These are phyloP conservation scores for Tetrapisispora namnaoensis DNA, from an alignment of 805 yeast genomes.

Conservation along the genomic window DNA sequence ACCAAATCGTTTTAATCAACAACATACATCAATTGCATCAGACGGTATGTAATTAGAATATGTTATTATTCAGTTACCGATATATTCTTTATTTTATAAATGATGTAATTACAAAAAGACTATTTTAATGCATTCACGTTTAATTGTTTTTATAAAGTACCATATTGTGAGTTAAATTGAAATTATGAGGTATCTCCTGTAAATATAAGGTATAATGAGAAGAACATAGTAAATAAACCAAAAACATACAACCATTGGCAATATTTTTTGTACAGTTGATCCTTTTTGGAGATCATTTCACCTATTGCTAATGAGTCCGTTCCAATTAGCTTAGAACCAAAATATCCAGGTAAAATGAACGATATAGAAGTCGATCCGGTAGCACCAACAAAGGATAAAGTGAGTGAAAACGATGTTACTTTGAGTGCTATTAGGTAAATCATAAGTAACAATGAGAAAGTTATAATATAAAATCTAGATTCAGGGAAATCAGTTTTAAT, in stretches of 20 bases:
- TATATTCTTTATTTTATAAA: no score
- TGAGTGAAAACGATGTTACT: conserved; percentile 67
- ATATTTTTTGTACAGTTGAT: conserved; percentile 30
- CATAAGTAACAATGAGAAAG: conserved; percentile 36
- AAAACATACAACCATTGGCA: conserved; percentile 51
- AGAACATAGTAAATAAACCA: conserved; percentile 62
- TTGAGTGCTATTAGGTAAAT: conserved; percentile 58
- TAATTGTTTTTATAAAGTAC: neutral
- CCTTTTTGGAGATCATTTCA: conserved; percentile 21
- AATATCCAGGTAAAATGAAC: conserved; percentile 80
- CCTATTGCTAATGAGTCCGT: conserved; percentile 23
- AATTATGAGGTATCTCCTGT: neutral
- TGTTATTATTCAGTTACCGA: no score
- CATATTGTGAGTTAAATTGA: neutral
- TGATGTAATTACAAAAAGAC: neutral
- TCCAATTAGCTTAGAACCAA: conserved; percentile 64
- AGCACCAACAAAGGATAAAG: conserved; percentile 81
- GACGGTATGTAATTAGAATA: neutral
- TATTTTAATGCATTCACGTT: neutral
- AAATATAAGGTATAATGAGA: conserved; percentile 16
- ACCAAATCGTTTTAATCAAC: conserved; percentile 1
- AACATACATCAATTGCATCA: neutral
- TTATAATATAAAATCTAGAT: conserved; percentile 25
- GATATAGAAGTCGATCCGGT: conserved; percentile 91
- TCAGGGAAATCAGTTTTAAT: conserved; percentile 12